These are phyloP conservation scores for Calonectria fujianensis DNA, from an alignment of 2,329 filamentous ascomycete species.

Conservation along the genomic window DNA sequence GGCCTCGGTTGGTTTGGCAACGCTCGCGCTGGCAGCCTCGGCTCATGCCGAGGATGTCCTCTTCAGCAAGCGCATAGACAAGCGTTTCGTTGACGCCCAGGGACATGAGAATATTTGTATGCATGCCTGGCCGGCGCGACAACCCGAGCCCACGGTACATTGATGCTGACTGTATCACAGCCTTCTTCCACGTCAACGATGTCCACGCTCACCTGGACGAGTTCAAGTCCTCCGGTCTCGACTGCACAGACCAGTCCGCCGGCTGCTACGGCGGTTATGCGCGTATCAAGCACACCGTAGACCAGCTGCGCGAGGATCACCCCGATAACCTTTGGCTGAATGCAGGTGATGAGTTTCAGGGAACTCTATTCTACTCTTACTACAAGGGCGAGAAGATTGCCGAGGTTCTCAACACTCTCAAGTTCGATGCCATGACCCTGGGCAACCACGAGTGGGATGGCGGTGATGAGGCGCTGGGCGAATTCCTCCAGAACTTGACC, in stretches of 20 bases:
- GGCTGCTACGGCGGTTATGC: slow-evolving; percentile 80
- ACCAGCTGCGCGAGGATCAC: slow-evolving; percentile 73
- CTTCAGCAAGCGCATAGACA: slow-evolving; percentile 68
- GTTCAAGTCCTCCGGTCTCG: slow-evolving; percentile 76
- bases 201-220: slow-evolving; percentile 81
- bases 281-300: slow-evolving; percentile 76
- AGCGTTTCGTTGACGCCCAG: slow-evolving; percentile 68
- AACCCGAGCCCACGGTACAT: not conserved
- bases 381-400: slow-evolving; percentile 82
- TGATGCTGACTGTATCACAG: slow-evolving; percentile 49
- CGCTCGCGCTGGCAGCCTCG: slow-evolving; percentile 55
- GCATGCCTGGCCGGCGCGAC: slow-evolving; percentile 45
- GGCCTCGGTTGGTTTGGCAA: slow-evolving; percentile 47
- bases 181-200: slow-evolving; percentile 83
- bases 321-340: slow-evolving; percentile 79
- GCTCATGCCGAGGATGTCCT: slow-evolving; percentile 67
- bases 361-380: slow-evolving; percentile 80
- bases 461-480: slow-evolving; percentile 77
- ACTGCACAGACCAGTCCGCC: slow-evolving; percentile 73
- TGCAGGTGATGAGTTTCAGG: slow-evolving; percentile 82
- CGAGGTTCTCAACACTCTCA: slow-evolving; percentile 78
- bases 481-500: slow-evolving; percentile 77
- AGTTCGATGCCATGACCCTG: slow-evolving; percentile 81
- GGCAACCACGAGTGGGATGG: slow-evolving; percentile 82
- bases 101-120: slow-evolving; percentile 73